phyloP scores from a whole-genome alignment of 257 asterid species.

The Solanum arcanum region DNA sequence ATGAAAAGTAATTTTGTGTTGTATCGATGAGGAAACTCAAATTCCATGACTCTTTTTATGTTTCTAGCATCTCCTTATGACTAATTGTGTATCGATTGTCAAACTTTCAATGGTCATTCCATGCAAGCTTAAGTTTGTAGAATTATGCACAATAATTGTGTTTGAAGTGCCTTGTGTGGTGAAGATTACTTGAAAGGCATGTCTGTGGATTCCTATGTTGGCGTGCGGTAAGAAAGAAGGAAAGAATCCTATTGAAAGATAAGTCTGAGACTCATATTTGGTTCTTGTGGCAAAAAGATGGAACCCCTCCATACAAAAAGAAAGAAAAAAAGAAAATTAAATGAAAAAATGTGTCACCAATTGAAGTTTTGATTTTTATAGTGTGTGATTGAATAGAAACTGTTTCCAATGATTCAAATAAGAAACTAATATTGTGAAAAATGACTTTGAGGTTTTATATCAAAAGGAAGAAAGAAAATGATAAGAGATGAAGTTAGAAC shows the following conservation, averaged over 20 bases:
- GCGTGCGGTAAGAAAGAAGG: not conserved
- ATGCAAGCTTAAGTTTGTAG: not conserved
- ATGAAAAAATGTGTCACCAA: not conserved
- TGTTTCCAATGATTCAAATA: not conserved
- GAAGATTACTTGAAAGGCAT: not conserved
- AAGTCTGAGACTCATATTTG: not conserved
- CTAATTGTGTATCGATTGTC: not conserved
- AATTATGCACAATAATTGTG: not conserved
- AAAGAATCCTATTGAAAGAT: not conserved
- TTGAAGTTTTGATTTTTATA: not conserved
- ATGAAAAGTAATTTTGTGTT: not conserved
- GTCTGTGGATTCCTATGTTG: not conserved
- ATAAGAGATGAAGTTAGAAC: not conserved
- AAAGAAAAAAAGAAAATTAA: too few species aligned
- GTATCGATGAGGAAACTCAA: not conserved
- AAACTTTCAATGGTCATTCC: not conserved
- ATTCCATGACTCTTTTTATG: not conserved
- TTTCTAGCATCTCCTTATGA: not conserved
- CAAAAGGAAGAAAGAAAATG: not conserved
- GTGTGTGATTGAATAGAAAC: not conserved
- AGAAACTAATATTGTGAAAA: not conserved
- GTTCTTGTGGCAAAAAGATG: not conserved
- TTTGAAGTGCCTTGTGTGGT: not conserved
- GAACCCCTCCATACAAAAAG: not conserved
- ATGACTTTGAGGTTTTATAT: not conserved